Evolutionary conservation across 331 rosid genomes (phyloP), one percentile per base, ranked within the genome.

Genomic region (Arachis monticola): DNA sequence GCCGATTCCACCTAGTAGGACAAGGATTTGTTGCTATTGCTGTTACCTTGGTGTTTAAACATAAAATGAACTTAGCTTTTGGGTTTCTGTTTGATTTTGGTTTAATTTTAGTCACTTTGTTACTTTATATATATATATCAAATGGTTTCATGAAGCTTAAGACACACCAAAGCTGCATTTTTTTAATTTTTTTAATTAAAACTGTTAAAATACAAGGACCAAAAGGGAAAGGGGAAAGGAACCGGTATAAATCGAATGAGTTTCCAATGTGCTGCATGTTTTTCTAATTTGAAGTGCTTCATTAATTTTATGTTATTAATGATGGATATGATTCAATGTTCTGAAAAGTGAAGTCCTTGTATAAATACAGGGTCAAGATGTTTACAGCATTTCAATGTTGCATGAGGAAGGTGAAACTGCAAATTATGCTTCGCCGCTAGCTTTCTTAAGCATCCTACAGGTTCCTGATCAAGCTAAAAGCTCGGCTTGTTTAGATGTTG

Each of bases 391-490:
- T 87, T 82, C 89, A 41, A 77, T 91, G 80, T 71, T 76, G 83
- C 77, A 89, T 60, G 75, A 83, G 78, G 92, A 85, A 57, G 79
- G 46, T 35, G 81, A 75, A 73, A 80, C 59, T 74, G 74, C 78
- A 75, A 81, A 73, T 70, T 81, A 89, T 70, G 85, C 84, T 81
- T 79, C 91, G 13, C 78, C 86, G 6, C 74, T 85, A 59, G 83
- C 90, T 72, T 84, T 89, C 77, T 73, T 87, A 67, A 87, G 92
- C 79, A 66, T 88, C 80, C 70, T 88, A 79, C 88, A 87, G 84
- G 87, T 84, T 84, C 81, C 90, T 75, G 80, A 74, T 82, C 91
- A 83, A 64, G 77, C 81, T 40, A 85, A 88, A 72, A 77, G 82
- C 69, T 74, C 78, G 75, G 70, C 69, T 81, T 88, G 82, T 73